Evolutionary conservation across 352 stramenopile genomes (phyloP), one percentile per base, ranked within the genome.

Genomic region (Phytophthora foliorum): DNA sequence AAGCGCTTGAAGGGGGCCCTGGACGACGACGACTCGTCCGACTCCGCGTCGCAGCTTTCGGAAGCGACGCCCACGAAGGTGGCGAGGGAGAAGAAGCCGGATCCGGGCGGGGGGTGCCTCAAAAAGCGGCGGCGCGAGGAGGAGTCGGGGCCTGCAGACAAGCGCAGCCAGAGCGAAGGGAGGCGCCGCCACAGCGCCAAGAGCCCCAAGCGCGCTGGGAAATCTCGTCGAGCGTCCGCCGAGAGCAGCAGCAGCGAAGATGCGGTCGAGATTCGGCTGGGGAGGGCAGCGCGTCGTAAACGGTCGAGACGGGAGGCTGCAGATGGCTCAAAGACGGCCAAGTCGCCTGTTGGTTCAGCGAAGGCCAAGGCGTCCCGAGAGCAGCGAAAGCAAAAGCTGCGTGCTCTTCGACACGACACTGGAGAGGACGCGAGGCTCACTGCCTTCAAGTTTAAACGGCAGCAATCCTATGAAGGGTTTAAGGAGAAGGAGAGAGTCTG

Each of bases 21-120:
- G 25, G 65, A 74, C 17, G 59, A 77, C 21, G 69, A 77, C n/a
- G 63, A 77, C 24, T 74, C 64, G 17, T 71, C 69, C 2, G 69
- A 77, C 44, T 69, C 63, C 7, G 61, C 64, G 19, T 39, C 54
- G 10, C 54, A 58, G 31, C 17, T 13, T 21, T 45, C 36, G 13
- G 14, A 65, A 3, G 19, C 34, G 50, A 31, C 46, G n/a, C 42
- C 52, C 2, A 31, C 45, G 46, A 62, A 69, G 57, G 25, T 24
- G 13, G 8, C 14, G 25, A 53, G 16, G 31, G 50, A 53, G 9
- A 67, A 21, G 49, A 57, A 59, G 55, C 17, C 17, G 21, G 29
- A 60, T n/a, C n/a, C n/a, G 16, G 21, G 6, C 11, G 32, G 24
- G 17, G 48, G n/a, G 50, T 42, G 51, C 36, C 14, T 19, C 17